A percentile compares a stretch with the other conserved stretches of the same genome.
These are phyloP conservation scores for Aspergillus diversus DNA, from an alignment of 495 filamentous ascomycete genomes.

Conservation along the genomic window DNA sequence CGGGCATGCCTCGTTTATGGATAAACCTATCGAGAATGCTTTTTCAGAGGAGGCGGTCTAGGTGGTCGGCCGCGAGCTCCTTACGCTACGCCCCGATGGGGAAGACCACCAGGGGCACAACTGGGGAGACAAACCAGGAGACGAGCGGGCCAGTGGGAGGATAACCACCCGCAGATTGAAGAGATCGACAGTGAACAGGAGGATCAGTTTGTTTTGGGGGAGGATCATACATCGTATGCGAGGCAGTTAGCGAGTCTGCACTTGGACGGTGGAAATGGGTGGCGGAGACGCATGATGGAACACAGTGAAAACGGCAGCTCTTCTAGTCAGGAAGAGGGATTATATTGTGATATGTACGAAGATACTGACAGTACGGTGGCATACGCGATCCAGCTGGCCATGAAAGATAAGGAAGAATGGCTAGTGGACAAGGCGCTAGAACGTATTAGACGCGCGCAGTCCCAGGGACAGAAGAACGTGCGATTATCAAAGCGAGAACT, in stretches of 20 bases:
- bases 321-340: slow-evolving; percentile 53
- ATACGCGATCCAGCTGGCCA: slow-evolving; percentile 55
- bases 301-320: slow-evolving; percentile 53
- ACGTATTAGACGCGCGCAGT: slow-evolving; percentile 74
- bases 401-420: slow-evolving; percentile 70
- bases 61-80: slow-evolving; percentile 99
- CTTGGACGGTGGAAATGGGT: slow-evolving; percentile 34
- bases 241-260: slow-evolving; percentile 31
- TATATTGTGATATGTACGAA: slow-evolving; percentile 58
- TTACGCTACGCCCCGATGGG: slow-evolving; percentile 91
- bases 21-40: slow-evolving; percentile 99
- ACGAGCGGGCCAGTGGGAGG: slow-evolving; percentile 59
- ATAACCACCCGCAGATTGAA: slow-evolving; percentile 61
- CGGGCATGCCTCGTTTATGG: slow-evolving; percentile 94
- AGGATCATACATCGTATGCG: slow-evolving; percentile 29
- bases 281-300: slow-evolving; percentile 48
- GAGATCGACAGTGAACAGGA: slow-evolving; percentile 72
- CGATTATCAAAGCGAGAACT: slow-evolving; percentile 74
- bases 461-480: slow-evolving; percentile 74
- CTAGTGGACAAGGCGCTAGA: slow-evolving; percentile 74
- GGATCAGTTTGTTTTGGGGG: slow-evolving; percentile 58
- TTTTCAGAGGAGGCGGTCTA: slow-evolving; percentile 99
- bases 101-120: slow-evolving; percentile 94
- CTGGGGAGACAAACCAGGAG: slow-evolving; percentile 61
- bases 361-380: slow-evolving; percentile 53